Evolutionary conservation across 1,284 basidiomycete species (phyloP), one percentile per base, ranked within the genome.

Genomic region (Schizophyllum amplum): DNA sequence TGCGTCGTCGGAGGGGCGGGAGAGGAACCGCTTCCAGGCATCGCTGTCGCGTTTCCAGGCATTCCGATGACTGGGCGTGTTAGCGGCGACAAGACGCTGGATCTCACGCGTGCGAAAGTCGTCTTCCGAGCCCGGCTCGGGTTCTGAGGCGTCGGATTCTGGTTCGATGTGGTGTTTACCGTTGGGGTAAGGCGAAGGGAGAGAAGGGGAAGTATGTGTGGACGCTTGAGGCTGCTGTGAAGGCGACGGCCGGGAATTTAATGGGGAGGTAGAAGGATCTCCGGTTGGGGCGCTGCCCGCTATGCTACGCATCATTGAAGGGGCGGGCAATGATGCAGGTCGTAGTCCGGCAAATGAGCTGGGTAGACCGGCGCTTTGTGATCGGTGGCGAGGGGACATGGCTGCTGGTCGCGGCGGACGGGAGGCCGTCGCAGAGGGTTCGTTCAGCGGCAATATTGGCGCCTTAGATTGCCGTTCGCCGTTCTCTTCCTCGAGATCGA

Each of bases 31-130:
- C 60, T 81, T 75, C 84, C 85, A 89, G 21, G 82, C 80, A 61
- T 75, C 79, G 62, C 82, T 78, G 64, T 81, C 76, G 61, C 77
- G 76, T 64, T 75, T 81, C 87, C 87, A 89, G 5, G 82, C 81
- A 17, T 75, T 79, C 57, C 86, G 75, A 66, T 90, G 87, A 62
- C 84, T 89, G 0, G 87, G 84, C 22, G 75, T 81, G 67, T 80
- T 75, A 26, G 84, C 86, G 4, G 83, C 86, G 15, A 88, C 79
- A 23, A 87, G 71, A 61, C 77, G 78, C 61, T 81, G 61, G 46
- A 89, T 73, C 59, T 82, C 79, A 33, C 72, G 75, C 61, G 86
- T 82, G 50, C 75, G 76, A 55, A 77, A 67, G 59, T 80, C 75
- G 49, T 65, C 65, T 33, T 60, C 59, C 55, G 64, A n/a, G n/a